Base-by-base conservation (phyloP, 768 basidiomycete species). In the Pulveroboletus sp. region DNA sequence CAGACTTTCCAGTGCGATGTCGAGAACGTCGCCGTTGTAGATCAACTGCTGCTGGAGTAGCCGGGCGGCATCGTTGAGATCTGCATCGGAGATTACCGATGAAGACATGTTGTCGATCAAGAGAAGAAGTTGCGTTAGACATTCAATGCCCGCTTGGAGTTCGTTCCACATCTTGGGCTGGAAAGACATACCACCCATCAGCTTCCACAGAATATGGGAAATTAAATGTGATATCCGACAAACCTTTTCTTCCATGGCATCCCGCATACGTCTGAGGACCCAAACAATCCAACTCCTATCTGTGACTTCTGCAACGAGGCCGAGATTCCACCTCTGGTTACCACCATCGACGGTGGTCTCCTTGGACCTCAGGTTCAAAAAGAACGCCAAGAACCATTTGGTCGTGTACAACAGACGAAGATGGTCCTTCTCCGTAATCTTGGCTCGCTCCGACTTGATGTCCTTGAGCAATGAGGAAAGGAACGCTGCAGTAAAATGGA, bases 151-250 rank as follows among this genome's bases (percentile, higher is more conserved):
- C 27, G 93, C 90, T 68, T 97, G 93, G 23, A 98, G 75, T 63
- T 96, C 94, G 23, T 83, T 89, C 93, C 93, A 98, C 51, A 82
- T 74, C 63, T 93, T 93, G 26, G 95, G 95, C 92, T 96, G 59
- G 39, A 48, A 39, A 44, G 40, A 45, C 29, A 54, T 43, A 50
- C 50, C 58, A 47, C 41, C 16, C 29, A 38, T 56, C 24, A 47
- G 58, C 38, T 32, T 35, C 22, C 31, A 43, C 42, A 29, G 38
- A 44, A 27, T 19, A 19, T 22, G 11, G 47, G 42, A 41, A 41
- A 43, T 49, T 16, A 42, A 31, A 42, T 44, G 31, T 14, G 10
- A 58, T 46, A 43, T 26, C 37, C 43, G 22, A 56, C 74, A 41
- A 56, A 92, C 94, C 78, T 93, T 94, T 58, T 94, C 92, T 57